A percentile compares a stretch with the other conserved stretches of the same genome.
These are phyloP conservation scores for Taxillus chinensis DNA, from an alignment of 164 flowering plant species.

Conservation along the genomic window DNA sequence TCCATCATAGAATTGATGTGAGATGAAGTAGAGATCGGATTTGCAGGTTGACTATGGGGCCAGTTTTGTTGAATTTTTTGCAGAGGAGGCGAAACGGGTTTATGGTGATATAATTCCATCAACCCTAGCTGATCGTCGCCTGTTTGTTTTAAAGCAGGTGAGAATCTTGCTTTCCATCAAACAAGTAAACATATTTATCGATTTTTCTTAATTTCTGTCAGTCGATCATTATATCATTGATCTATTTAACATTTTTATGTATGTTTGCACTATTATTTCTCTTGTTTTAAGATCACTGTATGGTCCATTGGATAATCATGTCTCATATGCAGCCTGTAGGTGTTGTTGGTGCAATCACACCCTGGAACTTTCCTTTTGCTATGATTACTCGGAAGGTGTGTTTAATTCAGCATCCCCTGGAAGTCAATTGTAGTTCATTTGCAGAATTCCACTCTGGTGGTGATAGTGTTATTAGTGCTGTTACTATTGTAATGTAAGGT, in stretches of 20 bases:
- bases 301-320: no score
- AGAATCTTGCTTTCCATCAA: background rate
- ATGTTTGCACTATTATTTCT: no score
- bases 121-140: conserved; percentile 66
- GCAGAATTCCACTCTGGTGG: no score
- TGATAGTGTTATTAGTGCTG: background rate
- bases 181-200: no score
- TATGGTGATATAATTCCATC: conserved; percentile 97
- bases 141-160: conserved; percentile 91
- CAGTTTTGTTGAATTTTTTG: conserved; percentile 75
- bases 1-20: background rate
- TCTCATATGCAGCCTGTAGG: conserved; percentile 72
- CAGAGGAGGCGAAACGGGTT: conserved; percentile 92
- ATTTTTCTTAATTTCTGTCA: no score
- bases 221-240: no score
- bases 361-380: conserved; percentile 97
- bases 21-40: conserved; percentile 5
- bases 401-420: background rate
- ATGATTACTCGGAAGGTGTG: conserved; percentile 97
- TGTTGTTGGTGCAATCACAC: conserved; percentile 95
- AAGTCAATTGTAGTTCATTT: background rate
- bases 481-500: conserved; percentile 23
- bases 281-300: no score
- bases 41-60: conserved; percentile 80
- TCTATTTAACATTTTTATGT: no score